Base-by-base conservation (phyloP, 768 basidiomycete species). In the Tylopilus balloui region DNA sequence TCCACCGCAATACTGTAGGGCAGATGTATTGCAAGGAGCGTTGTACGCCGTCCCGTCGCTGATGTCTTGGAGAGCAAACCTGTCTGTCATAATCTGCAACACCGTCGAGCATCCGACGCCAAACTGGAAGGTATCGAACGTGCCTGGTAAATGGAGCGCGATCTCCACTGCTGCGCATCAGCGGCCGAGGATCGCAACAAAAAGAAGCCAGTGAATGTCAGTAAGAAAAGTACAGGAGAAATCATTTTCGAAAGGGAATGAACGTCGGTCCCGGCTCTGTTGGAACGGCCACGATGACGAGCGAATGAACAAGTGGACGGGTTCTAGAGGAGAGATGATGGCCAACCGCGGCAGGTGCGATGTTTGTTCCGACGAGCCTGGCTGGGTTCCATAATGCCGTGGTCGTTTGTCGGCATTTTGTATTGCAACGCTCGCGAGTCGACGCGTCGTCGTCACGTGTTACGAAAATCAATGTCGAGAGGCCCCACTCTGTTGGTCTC, bases 1-100 rank as follows among this genome's bases (percentile, higher is more conserved):
- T 6, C 81, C 81, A 25, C 80, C 80, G 49, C 81, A 83, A 62
- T 80, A 79, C 32, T 69, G 68, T 35, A 77, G 75, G 21, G 68
- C 61, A 25, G 66, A 59, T 1, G 77, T 74, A 54, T 80, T 69
- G 58, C 81, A 81, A 2, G 67, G 48, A 34, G 71, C 53, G 39
- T 63, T 66, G 53, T 67, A 63, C 2, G 59, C 62, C 1, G 60
- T 54, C 6, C 44, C 55, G 37, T 61, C 28, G 24, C 65, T 57
- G 0, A 72, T 62, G 31, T 64, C 68, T 31, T 74, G 72, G 6
- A 78, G 75, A 13, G 81, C 80, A 55, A 82, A 83, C n/a, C 82
- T 69, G 55, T 83, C 82, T 1, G 80, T 81, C 31, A 83, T 65
- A 27, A 81, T 43, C 73, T 77, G 46, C 17, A 14, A 35, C 19